Evolutionary conservation across 345 rosid genomes (phyloP).

Genomic region (Gossypium thurberi): DNA sequence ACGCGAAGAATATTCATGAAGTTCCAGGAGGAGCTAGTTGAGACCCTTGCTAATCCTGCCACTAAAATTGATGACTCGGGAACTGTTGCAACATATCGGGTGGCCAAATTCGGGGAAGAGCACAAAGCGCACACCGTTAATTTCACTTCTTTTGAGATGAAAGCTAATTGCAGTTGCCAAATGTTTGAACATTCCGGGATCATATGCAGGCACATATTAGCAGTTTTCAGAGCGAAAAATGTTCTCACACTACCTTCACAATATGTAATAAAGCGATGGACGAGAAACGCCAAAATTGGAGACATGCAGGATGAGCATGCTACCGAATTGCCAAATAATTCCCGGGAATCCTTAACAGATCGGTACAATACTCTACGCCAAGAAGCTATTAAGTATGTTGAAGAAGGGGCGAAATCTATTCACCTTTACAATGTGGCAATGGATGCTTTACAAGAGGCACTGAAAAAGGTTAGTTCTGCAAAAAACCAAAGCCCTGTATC

Average conservation of each 20-base stretch:
- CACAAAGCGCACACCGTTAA: conserved; percentile 40
- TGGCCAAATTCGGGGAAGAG: conserved; percentile 55
- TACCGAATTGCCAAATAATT: conserved; percentile 28
- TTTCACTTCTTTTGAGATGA: conserved; percentile 48
- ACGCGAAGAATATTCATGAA: conserved; percentile 33
- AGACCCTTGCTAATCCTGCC: conserved; percentile 40
- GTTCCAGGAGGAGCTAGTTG: conserved; percentile 45
- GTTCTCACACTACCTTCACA: conserved; percentile 61
- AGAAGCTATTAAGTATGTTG: conserved; percentile 50
- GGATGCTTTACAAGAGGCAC: conserved; percentile 50
- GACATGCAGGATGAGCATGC: conserved; percentile 36
- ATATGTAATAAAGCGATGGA: conserved; percentile 52
- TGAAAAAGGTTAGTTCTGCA: conserved; percentile 36
- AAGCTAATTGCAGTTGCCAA: conserved; percentile 56
- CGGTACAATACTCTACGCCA: conserved; percentile 50
- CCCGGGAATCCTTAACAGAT: conserved; percentile 47
- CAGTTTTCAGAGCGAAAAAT: conserved; percentile 59
- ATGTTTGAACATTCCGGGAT: conserved; percentile 63
- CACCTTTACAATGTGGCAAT: conserved; percentile 41
- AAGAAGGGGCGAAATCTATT: conserved; percentile 41
- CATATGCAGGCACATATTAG: conserved; percentile 54
- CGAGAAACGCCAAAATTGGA: conserved; percentile 51
- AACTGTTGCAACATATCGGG: conserved; percentile 32
- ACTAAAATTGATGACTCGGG: conserved; percentile 36
- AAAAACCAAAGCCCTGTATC: conserved; percentile 12